A percentile compares a stretch with the other conserved stretches of the same genome.
These are phyloP conservation scores for Metarhizium guizhouense DNA, from an alignment of 2,329 filamentous ascomycete genomes.

Conservation along the genomic window DNA sequence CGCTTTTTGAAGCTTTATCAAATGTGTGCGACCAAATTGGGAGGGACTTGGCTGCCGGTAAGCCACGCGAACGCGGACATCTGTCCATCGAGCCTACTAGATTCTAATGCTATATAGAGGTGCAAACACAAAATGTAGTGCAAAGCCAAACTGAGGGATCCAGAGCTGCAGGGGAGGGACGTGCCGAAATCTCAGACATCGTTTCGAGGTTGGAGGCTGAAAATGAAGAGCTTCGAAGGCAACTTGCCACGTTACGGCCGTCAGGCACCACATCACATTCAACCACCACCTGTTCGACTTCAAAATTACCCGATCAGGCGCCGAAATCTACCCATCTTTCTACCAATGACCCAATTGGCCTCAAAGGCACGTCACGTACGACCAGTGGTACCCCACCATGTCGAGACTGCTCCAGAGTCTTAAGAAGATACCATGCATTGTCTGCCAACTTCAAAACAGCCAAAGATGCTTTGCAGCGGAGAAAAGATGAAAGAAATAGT, in stretches of 20 bases:
- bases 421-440: constrained; percentile 31
- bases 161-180: background rate
- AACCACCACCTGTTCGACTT: background rate
- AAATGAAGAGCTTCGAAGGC: constrained; percentile 29
- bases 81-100: background rate
- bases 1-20: constrained; percentile 30
- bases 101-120: background rate
- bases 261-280: background rate
- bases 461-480: constrained; percentile 28
- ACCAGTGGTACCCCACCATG: background rate
- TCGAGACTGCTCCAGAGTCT: constrained; percentile 27
- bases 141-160: background rate
- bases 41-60: constrained; percentile 27
- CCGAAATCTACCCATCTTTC: background rate
- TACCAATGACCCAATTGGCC: background rate
- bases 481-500: constrained; percentile 30
- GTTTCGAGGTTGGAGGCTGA: constrained; percentile 31
- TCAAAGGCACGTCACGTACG: background rate
- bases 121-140: background rate
- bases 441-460: constrained; percentile 31
- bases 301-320: background rate
- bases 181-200: constrained; percentile 9
- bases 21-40: constrained; percentile 31
- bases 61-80: constrained; percentile 1
- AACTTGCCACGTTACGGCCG: constrained; percentile 17